Evolutionary conservation across 805 yeast species (phyloP).

Genomic region (Martiniozyma abietophila): DNA sequence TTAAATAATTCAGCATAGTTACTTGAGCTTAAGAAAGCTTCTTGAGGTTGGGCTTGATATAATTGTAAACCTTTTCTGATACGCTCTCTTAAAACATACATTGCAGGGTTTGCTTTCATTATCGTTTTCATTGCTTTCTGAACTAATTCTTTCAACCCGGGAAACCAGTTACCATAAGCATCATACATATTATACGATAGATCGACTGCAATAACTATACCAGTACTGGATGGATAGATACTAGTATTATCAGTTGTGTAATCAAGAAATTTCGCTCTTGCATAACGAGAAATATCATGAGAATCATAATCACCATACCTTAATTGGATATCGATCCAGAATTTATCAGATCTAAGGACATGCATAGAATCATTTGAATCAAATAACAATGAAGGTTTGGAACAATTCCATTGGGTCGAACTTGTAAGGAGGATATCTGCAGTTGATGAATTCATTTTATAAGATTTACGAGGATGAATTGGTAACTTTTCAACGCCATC

Average conservation of each 20-base stretch:
- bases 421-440: constrained; percentile 82
- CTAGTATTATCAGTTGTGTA: constrained; percentile 83
- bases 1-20: constrained; percentile 87
- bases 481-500: constrained; percentile 84
- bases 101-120: constrained; percentile 90
- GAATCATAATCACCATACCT: constrained; percentile 97
- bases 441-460: constrained; percentile 91
- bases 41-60: constrained; percentile 89
- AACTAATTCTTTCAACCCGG: constrained; percentile 82
- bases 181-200: constrained; percentile 93
- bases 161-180: constrained; percentile 97
- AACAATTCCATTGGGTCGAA: constrained; percentile 72
- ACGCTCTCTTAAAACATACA: constrained; percentile 85
- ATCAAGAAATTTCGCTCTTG: constrained; percentile 86
- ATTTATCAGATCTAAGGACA: constrained; percentile 52
- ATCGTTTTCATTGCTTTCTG: constrained; percentile 89
- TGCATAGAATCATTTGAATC: constrained; percentile 60
- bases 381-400: constrained; percentile 70
- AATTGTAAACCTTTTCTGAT: constrained; percentile 89
- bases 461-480: constrained; percentile 94
- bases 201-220: constrained; percentile 84
- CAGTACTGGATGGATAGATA: constrained; percentile 88
- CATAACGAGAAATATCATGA: constrained; percentile 90
- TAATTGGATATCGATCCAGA: constrained; percentile 92
- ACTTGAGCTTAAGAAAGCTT: constrained; percentile 78